These are phyloP conservation scores for Penicillium dipodomyicola DNA, from an alignment of 495 filamentous ascomycete species.

Conservation along the genomic window DNA sequence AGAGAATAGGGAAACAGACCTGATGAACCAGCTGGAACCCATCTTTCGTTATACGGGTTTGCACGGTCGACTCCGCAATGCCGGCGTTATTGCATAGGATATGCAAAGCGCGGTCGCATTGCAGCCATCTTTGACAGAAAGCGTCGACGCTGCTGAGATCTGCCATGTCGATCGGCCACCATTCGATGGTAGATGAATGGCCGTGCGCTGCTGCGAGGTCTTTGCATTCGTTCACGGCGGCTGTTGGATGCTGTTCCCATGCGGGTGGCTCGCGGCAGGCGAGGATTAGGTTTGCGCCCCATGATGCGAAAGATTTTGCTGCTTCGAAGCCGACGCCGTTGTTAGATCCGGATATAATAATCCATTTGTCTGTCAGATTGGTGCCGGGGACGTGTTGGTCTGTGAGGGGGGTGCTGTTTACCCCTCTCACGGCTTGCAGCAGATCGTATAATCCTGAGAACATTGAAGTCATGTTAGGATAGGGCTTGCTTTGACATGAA, in stretches of 20 bases:
- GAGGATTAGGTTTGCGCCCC: constrained; percentile 33
- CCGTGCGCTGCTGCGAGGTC: constrained; percentile 13
- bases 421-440: constrained; percentile 6
- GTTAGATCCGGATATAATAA: constrained; percentile 37
- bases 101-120: constrained; percentile 16
- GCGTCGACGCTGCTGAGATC: constrained; percentile 42
- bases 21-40: constrained; percentile 29
- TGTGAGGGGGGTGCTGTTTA: constrained; percentile 16
- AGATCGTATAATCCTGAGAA: background rate
- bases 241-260: constrained; percentile 23
- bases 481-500: background rate
- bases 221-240: constrained; percentile 20
- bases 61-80: constrained; percentile 1
- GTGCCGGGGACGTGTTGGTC: constrained; percentile 14
- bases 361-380: constrained; percentile 29
- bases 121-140: constrained; percentile 35
- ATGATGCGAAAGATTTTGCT: constrained; percentile 23
- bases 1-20: constrained; percentile 6
- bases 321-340: constrained; percentile 35
- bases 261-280: constrained; percentile 29
- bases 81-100: constrained; percentile 33
- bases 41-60: constrained; percentile 18
- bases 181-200: constrained; percentile 38
- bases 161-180: constrained; percentile 52
- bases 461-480: background rate